Evolutionary conservation across 2,329 filamentous ascomycete species (phyloP).

Genomic region (Cephalotrichum gorgonifer): DNA sequence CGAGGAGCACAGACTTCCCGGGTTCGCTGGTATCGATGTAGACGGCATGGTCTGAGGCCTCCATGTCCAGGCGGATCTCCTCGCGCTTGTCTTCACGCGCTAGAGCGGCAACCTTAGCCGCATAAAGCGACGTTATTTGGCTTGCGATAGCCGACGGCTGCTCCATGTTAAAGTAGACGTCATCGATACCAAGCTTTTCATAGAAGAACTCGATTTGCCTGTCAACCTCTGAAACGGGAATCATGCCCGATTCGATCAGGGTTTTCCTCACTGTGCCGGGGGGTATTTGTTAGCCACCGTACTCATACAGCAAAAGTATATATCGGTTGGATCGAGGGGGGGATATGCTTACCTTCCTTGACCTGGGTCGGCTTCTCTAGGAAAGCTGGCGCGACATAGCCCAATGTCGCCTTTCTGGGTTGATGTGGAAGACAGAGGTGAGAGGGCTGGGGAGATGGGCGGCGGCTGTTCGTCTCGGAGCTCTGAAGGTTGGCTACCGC

Average conservation of each 20-base stretch:
- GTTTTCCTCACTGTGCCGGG: constrained; percentile 71
- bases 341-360: constrained; percentile 50
- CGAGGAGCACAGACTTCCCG: constrained; percentile 63
- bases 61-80: constrained; percentile 93
- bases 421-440: constrained; percentile 68
- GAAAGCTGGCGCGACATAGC: constrained; percentile 91
- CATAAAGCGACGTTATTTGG: constrained; percentile 92
- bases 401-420: constrained; percentile 78
- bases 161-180: constrained; percentile 96
- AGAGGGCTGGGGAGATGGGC: constrained; percentile 80
- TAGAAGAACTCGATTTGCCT: constrained; percentile 94
- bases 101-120: constrained; percentile 89
- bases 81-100: constrained; percentile 87
- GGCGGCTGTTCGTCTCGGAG: constrained; percentile 36
- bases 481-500: constrained; percentile 28
- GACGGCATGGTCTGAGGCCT: constrained; percentile 87
- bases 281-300: not conserved
- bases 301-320: not conserved
- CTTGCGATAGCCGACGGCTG: constrained; percentile 76
- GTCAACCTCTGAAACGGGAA: constrained; percentile 73
- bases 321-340: not conserved
- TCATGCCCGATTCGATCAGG: constrained; percentile 72
- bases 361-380: constrained; percentile 89
- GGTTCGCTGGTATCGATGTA: constrained; percentile 97
- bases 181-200: constrained; percentile 92